Evolutionary conservation across 441 rosid species (phyloP).

Genomic region (Melastoma candidum): DNA sequence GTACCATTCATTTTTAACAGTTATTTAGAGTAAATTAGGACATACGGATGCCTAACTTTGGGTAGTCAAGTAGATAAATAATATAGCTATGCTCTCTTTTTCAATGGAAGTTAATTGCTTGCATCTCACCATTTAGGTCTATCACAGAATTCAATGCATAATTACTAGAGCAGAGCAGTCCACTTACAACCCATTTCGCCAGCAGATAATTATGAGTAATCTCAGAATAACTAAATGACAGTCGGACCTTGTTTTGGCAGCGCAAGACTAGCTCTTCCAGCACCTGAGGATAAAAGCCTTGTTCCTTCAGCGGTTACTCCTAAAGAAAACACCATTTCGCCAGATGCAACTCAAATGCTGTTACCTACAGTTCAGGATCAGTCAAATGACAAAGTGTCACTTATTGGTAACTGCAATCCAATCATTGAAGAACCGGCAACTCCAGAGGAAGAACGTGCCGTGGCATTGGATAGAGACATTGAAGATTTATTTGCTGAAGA

Average conservation of each 20-base stretch:
- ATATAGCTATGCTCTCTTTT: no score
- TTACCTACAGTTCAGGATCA: slow-evolving; percentile 37
- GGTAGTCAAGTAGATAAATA: no score
- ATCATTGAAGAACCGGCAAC: slow-evolving; percentile 44
- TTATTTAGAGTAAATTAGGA: no score
- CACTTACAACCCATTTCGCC: no score
- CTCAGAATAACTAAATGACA: not conserved
- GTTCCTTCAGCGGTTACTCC: slow-evolving; percentile 35
- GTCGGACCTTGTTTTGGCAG: slow-evolving; percentile 34
- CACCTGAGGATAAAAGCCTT: slow-evolving; percentile 64
- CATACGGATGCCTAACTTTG: no score
- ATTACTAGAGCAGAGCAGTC: no score
- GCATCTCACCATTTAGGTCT: no score
- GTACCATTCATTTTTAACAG: no score
- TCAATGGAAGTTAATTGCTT: no score
- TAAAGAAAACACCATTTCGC: slow-evolving; percentile 23
- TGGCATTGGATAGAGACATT: slow-evolving; percentile 12
- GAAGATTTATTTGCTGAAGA: slow-evolving; percentile 12
- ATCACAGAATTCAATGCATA: no score
- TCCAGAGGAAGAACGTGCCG: slow-evolving; percentile 10
- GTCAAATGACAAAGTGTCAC: slow-evolving; percentile 16
- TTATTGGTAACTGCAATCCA: slow-evolving; percentile 34
- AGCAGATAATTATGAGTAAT: no score
- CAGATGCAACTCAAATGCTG: slow-evolving; percentile 27
- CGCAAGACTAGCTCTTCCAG: slow-evolving; percentile 92